These are phyloP conservation scores for Rhizophora mangle DNA, from an alignment of 345 rosid genomes.

Conservation along the genomic window DNA sequence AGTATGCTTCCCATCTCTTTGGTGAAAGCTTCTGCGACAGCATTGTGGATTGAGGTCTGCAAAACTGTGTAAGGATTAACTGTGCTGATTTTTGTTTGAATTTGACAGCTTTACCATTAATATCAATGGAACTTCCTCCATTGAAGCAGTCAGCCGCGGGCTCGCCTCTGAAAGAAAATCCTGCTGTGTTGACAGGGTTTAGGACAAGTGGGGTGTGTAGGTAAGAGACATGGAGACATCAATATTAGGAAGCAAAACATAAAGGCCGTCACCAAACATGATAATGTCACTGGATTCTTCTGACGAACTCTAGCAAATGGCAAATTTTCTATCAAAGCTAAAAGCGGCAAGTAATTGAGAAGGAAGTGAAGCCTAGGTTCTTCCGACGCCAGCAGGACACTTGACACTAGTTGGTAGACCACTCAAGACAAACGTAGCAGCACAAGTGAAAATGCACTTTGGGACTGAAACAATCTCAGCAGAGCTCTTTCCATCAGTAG, in stretches of 20 bases:
- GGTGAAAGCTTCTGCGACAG: constrained; percentile 2
- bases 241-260: constrained; percentile 49
- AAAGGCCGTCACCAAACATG: constrained; percentile 58
- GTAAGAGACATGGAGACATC: constrained; percentile 40
- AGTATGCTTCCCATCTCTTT: constrained; percentile 1
- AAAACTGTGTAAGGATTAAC: constrained; percentile 18
- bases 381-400: constrained; percentile 67
- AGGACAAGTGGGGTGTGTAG: constrained; percentile 49
- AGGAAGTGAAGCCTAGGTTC: constrained; percentile 45
- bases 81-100: constrained; percentile 33
- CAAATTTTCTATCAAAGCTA: constrained; percentile 56
- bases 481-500: constrained; percentile 56
- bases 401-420: constrained; percentile 48
- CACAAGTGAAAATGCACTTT: constrained; percentile 42
- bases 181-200: constrained; percentile 57
- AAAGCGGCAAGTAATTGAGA: constrained; percentile 52
- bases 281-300: constrained; percentile 41
- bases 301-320: constrained; percentile 42
- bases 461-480: constrained; percentile 37
- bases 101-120: constrained; percentile 32
- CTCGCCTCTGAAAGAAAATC: constrained; percentile 38
- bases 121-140: constrained; percentile 42
- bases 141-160: constrained; percentile 68
- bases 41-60: constrained; percentile 16
- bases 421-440: constrained; percentile 33